Evolutionary conservation across 2,329 filamentous ascomycete genomes (phyloP), one percentile per base, ranked within the genome.

Genomic region (Aspergillus thermomutatus): DNA sequence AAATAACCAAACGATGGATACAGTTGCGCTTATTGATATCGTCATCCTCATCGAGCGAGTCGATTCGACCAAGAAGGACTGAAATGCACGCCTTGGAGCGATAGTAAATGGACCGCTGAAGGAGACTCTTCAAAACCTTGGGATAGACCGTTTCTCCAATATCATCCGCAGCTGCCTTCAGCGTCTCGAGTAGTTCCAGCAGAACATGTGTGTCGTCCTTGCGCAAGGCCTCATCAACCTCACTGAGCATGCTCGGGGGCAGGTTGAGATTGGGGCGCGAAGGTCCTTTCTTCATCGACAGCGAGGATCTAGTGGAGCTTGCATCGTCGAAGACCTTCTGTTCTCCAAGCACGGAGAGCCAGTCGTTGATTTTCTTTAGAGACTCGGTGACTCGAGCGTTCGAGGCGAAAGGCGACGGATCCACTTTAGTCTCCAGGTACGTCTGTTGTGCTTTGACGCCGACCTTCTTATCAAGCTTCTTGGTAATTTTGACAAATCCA

Each of bases 401-500:
- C 60, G 90, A 92, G 19, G 93, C 91, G 74, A 99, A 99, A 0
- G 90, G 85, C 63, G 87, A 88, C 1, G 90, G 87, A 64, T 96
- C 91, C 56, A 99, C 93, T 77, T 95, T 96, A 49, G 91, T 91
- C 43, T 89, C 86, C 58, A 99, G 82, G 69, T 97, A 99, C 56
- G 87, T 85, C 70, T 90, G 87, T 77, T 97, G 92, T 0, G 90
- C 88, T 51, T 87, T 83, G 3, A 87, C 85, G 48, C 85, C 83
- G 2, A 97, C 85, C 77, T 96, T 97, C 79, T 99, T 99, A 77
- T 99, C 94, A 48, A 97, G 80, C 77, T 99, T 99, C 80, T 99
- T 99, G 52, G 94, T 96, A 74, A 99, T 99, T 79, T 99, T 99
- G 73, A 95, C 86, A 69, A 99, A 99, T 1, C 94, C 94, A 62